Conservation (phyloP, 1,139 yeast genomes). For the Kazachstania sp. region DNA sequence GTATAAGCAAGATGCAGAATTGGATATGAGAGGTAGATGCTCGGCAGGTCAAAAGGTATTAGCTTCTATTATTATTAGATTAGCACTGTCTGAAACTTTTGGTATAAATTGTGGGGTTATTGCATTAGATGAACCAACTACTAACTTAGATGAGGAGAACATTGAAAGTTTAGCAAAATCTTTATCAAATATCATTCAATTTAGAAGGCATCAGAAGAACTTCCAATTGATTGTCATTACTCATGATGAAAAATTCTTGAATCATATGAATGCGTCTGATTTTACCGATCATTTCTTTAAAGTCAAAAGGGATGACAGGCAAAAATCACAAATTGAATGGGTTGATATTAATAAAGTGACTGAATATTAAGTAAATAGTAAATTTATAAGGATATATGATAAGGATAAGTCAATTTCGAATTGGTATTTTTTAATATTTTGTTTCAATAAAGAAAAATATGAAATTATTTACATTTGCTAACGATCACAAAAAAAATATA, state of each 20-base stretch:
- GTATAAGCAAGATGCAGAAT: conserved; percentile 84
- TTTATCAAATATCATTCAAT: conserved; percentile 62
- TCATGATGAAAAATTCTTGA: conserved; percentile 86
- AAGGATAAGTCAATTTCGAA: no score
- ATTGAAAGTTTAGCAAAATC: conserved; percentile 82
- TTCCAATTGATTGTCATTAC: conserved; percentile 93
- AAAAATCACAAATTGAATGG: conserved; percentile 63
- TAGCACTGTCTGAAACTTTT: conserved; percentile 93
- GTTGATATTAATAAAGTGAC: conserved; percentile 36
- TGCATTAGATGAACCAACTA: conserved; percentile 96
- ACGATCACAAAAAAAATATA: no score
- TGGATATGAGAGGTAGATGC: conserved; percentile 97
- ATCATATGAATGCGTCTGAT: conserved; percentile 74
- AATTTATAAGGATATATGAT: neutral
- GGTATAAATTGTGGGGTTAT: conserved; percentile 93
- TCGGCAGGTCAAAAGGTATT: conserved; percentile 97
- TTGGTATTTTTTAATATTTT: no score
- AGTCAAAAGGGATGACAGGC: conserved; percentile 71
- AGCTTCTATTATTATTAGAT: conserved; percentile 82
- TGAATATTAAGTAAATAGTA: conserved; percentile 13
- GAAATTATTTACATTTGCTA: no score
- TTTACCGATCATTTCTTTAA: conserved; percentile 84
- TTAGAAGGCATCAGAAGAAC: conserved; percentile 69
- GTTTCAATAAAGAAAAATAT: no score
- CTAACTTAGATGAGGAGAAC: conserved; percentile 85